Evolutionary conservation across 2,329 filamentous ascomycete species (phyloP), one percentile per base, ranked within the genome.

Genomic region (Diplodia mutila): DNA sequence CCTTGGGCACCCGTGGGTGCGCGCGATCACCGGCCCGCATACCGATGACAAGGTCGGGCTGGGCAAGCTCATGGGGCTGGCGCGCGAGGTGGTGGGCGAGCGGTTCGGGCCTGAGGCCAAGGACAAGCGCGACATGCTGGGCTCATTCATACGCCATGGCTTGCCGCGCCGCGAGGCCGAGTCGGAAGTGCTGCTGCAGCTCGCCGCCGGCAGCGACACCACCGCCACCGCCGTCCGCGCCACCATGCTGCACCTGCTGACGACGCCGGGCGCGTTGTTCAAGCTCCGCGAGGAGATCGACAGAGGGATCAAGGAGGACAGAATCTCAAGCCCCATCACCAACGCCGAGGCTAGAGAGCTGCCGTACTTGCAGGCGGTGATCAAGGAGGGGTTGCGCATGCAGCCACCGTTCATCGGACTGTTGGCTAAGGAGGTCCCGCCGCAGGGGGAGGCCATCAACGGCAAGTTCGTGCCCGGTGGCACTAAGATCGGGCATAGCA

Each of bases 191-290:
- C 69, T 83, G 4, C 76, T 81, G 14, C 80, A 83, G 67, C 83
- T 84, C 49, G 78, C 86, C 5, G 86, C 86, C 4, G 87, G 86
- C 4, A 85, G 85, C 0, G 86, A 89, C 69, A 87, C 85, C 0
- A 86, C 85, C 0, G 85, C 87, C 0, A 85, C 84, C 0, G 82
- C 82, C 1, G 81, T 89, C 11, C 82, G 86, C 2, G 78, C 82
- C 46, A 85, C 82, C 1, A 70, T 88, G 66, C 80, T 88, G 25
- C 81, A 85, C 72, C 73, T 88, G 66, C 80, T 84, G 25, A 85
- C 81, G n/a, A 83, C 80, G 27, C 83, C 84, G 0, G 77, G 77
- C 1, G 80, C 86, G 0, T 80, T 83, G 67, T 67, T 70, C 4
- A 82, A 75, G 3, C 76, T 89, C 0, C 80, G 81, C 5, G 75